Conservation (phyloP, 139 green algal species). For the Coelastrella sp. region DNA sequence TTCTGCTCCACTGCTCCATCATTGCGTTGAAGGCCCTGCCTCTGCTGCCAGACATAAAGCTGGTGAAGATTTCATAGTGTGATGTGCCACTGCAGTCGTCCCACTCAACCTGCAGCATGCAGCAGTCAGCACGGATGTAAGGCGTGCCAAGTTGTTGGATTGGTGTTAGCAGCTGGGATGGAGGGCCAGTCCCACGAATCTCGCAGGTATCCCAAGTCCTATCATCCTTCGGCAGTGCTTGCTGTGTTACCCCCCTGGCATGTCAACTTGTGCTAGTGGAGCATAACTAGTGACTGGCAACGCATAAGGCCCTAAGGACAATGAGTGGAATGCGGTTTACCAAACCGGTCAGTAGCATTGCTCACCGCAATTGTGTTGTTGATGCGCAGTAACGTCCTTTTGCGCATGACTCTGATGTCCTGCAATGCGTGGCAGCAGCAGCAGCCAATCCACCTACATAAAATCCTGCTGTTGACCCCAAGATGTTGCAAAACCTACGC, state of each 20-base stretch:
- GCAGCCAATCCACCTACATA: neutral
- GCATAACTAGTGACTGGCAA: too few relatives aligned
- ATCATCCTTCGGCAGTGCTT: too few relatives aligned
- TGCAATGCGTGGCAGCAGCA: neutral
- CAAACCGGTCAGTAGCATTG: too few relatives aligned
- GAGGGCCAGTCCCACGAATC: too few relatives aligned
- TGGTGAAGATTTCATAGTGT: neutral
- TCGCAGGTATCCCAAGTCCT: too few relatives aligned
- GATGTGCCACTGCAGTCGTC: neutral
- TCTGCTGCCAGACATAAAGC: neutral
- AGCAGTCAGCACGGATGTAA: neutral
- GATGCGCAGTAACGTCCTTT: neutral
- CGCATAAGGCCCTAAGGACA: too few relatives aligned
- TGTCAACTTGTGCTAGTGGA: too few relatives aligned
- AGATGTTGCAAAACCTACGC: neutral
- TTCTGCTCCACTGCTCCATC: neutral
- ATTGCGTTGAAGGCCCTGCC: neutral
- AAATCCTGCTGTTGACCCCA: neutral
- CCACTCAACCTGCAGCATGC: neutral
- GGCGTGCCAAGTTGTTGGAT: too few relatives aligned
- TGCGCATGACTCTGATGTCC: neutral
- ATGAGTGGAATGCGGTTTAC: too few relatives aligned
- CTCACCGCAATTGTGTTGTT: neutral
- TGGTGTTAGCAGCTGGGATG: too few relatives aligned
- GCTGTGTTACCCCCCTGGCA: too few relatives aligned